Conservation (phyloP, 139 green algal species). For the Trebouxia sp. region DNA sequence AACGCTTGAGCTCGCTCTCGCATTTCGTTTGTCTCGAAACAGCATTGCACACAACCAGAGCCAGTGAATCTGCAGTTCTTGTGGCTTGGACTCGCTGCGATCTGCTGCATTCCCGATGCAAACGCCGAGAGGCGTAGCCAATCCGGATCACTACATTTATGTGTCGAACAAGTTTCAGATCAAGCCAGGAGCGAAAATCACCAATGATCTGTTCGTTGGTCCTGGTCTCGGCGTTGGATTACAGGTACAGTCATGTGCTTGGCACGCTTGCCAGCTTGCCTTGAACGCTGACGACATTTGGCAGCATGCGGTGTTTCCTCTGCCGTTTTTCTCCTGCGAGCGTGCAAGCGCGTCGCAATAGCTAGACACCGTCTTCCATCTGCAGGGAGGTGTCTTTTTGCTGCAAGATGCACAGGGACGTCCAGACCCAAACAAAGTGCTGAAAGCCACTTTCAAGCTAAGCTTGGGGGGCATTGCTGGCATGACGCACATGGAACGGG, state of each 20-base stretch:
- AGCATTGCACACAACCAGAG: no score
- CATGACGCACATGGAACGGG: slow-evolving; percentile 14
- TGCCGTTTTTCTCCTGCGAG: not conserved
- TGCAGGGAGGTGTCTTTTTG: slow-evolving; percentile 4
- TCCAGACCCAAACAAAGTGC: not conserved
- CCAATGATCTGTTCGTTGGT: slow-evolving; percentile 5
- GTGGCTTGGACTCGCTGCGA: no score
- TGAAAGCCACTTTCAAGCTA: slow-evolving; percentile 5
- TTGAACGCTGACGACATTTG: no score
- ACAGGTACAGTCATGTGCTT: not conserved
- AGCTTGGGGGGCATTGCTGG: slow-evolving; percentile 18
- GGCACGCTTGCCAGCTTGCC: not conserved
- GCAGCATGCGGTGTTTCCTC: not conserved
- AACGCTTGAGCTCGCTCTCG: no score
- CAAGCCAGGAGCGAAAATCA: slow-evolving; percentile 2
- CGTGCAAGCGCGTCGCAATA: not conserved
- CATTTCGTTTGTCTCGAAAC: no score
- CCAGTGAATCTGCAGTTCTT: no score
- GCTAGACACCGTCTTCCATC: no score
- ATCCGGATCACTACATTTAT: slow-evolving; percentile 21
- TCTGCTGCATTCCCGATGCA: not conserved
- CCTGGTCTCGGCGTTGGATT: not conserved
- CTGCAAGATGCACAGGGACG: slow-evolving; percentile 12
- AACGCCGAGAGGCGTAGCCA: not conserved
- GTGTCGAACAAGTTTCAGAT: slow-evolving; percentile 7